Conservation (phyloP, 129 eudicot species). For the Pulicaria dysenterica region DNA sequence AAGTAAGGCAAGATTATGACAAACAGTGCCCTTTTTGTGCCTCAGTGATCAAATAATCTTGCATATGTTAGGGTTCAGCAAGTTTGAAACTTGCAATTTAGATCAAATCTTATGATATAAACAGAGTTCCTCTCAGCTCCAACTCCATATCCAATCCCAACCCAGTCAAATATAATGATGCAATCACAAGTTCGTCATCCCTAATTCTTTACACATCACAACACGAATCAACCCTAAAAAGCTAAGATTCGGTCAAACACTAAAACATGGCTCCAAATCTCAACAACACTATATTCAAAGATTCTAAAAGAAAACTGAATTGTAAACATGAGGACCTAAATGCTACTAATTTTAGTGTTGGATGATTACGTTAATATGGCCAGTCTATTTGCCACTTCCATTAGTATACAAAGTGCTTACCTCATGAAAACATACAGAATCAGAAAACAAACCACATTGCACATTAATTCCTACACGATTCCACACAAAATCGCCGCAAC, state of each 20-base stretch:
- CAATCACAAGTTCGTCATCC: constrained; percentile 10
- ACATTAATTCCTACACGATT: neutral
- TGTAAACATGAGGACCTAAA: neutral
- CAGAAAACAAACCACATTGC: constrained; percentile 24
- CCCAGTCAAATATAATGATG: neutral
- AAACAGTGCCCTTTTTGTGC: no score
- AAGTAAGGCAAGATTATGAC: no score
- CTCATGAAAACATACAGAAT: neutral
- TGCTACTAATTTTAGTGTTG: no score
- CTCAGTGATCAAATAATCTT: no score
- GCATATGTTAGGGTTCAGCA: neutral
- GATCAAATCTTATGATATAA: neutral
- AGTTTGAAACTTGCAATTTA: neutral
- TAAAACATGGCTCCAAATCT: neutral
- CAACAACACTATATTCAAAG: neutral
- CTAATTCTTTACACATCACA: constrained; percentile 20
- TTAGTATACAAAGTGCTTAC: neutral
- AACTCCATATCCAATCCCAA: no score
- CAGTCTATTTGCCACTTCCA: no score
- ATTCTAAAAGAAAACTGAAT: neutral
- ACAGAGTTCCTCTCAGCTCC: neutral
- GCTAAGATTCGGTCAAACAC: neutral
- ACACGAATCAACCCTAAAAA: constrained; percentile 24
- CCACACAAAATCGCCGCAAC: neutral
- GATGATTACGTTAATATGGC: no score